phyloP scores from a whole-genome alignment of 768 basidiomycete species.

The Lactifluus piperatus region DNA sequence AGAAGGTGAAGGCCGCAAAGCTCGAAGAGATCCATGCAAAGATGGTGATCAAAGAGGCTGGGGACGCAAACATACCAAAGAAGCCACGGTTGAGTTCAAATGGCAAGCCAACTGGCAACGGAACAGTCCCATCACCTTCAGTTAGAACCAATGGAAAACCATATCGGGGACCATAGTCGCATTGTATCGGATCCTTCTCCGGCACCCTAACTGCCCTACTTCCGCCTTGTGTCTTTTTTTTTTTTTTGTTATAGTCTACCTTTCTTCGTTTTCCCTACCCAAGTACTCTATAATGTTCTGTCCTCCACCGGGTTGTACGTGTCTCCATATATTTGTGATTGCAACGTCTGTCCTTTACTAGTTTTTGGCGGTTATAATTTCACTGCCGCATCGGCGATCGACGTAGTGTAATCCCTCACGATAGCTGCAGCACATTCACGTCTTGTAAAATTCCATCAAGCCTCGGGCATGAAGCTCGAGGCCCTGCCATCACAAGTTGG shows the following conservation, averaged over 20 bases:
- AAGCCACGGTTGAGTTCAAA: conserved; percentile 46
- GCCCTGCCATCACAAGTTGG: background rate
- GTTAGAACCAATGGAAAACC: conserved; percentile 53
- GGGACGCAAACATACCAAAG: conserved; percentile 43
- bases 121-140: conserved; percentile 35
- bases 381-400: background rate
- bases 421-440: no score
- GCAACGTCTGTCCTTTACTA: background rate
- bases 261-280: background rate
- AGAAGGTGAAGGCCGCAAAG: conserved; percentile 90
- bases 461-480: background rate
- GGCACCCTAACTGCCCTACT: background rate
- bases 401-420: background rate
- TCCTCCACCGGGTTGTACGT: conserved; percentile 1
- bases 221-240: background rate
- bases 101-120: conserved; percentile 35
- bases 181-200: background rate
- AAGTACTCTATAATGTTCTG: conserved; percentile 14
- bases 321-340: conserved; percentile 11
- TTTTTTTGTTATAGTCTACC: background rate
- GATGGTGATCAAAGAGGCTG: conserved; percentile 82
- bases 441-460: no score
- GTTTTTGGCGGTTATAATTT: background rate
- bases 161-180: conserved; percentile 36
- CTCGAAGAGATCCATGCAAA: conserved; percentile 93